Evolutionary conservation across 2,329 filamentous ascomycete species (phyloP), one percentile per base, ranked within the genome.

Genomic region (Exophiala spinifera): DNA sequence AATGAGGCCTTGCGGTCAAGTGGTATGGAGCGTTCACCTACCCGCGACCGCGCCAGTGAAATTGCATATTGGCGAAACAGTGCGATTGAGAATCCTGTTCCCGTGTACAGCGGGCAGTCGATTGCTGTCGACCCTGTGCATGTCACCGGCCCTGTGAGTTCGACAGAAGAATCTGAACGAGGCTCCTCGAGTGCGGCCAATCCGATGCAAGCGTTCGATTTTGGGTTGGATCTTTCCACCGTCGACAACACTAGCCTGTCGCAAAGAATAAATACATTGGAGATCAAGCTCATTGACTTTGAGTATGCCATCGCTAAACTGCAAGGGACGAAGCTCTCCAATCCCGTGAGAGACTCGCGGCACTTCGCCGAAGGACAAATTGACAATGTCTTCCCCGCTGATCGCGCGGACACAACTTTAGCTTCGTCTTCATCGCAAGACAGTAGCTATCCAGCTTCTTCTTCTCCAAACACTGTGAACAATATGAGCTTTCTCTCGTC

Each of bases 281-380:
- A 78, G 56, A 75, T 78, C 19, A 78, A 78, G 56, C 63, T 78
- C 46, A 76, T 77, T 59, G 76, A 78, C 45, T 67, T 78, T 3
- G 76, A 78, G 59, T 75, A 76, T 51, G 76, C 76, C 4, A 74
- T 78, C 55, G 73, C 74, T 1, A 73, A 75, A 49, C 68, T 78
- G 55, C 76, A 78, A 60, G 70, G 67, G 44, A 66, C 61, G 25
- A 60, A 66, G 11, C 53, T 63, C 34, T 34, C 53, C 13, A 59
- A 57, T 46, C 56, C 61, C 4, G 40, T 53, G 15, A 28, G 60
- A 17, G 42, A 50, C 14, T 20, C 46, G 6, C 48, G 25, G 43
- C 45, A 45, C 17, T 47, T 31, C n/a, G 52, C 25, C 31, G 46
- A 42, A 37, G 49, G 46, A 19, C 47, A 52, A 1, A 33, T 59